These are phyloP conservation scores for Dactylellina sp. DNA, from an alignment of 2,329 filamentous ascomycete genomes.

Conservation along the genomic window DNA sequence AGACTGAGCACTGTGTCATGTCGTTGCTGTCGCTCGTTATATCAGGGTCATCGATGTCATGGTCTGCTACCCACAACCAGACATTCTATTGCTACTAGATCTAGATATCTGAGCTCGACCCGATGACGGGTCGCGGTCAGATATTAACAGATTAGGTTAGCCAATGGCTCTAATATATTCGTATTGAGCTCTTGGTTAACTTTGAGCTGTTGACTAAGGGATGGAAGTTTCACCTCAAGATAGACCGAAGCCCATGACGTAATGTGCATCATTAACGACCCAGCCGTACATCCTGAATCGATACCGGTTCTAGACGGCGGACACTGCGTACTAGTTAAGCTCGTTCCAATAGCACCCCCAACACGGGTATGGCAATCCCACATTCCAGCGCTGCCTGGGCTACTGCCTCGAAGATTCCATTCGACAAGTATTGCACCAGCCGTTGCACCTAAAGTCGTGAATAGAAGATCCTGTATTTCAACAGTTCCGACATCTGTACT, in stretches of 20 bases:
- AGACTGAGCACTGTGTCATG: slow-evolving; percentile 59
- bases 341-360: slow-evolving; percentile 68
- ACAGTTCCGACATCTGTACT: slow-evolving; percentile 74
- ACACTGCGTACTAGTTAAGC: slow-evolving; percentile 65
- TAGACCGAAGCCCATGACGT: slow-evolving; percentile 61
- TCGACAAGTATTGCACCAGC: slow-evolving; percentile 77
- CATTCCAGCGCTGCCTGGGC: slow-evolving; percentile 67
- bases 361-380: slow-evolving; percentile 61
- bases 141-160: too few species aligned
- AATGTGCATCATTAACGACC: slow-evolving; percentile 63
- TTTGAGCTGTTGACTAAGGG: too few species aligned
- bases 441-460: slow-evolving; percentile 74
- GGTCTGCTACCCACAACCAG: slow-evolving; percentile 67
- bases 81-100: slow-evolving; percentile 67
- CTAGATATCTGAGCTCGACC: too few species aligned
- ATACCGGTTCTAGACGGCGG: slow-evolving; percentile 63
- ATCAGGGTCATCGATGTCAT: slow-evolving; percentile 57
- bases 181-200: too few species aligned
- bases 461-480: slow-evolving; percentile 78
- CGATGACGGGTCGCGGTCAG: too few species aligned
- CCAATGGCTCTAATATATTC: too few species aligned
- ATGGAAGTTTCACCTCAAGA: slow-evolving; percentile 61
- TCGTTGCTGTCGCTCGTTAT: background rate
- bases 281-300: too few species aligned
- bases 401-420: slow-evolving; percentile 73